phyloP scores from a whole-genome alignment of 169 alveolate species.

The Babesia bovis region DNA sequence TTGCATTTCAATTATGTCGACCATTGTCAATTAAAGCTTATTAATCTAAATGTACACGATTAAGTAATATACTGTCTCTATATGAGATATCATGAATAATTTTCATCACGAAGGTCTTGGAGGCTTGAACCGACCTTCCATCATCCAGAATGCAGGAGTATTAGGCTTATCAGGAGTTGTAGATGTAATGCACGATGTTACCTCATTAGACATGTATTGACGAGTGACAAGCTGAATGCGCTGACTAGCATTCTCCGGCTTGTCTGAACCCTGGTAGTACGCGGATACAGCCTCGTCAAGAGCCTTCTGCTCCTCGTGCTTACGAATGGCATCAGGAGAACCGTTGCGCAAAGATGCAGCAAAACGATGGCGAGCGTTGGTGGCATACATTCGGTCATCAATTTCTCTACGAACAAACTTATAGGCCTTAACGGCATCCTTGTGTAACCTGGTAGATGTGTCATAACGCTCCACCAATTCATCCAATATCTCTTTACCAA shows the following conservation, averaged over 20 bases:
- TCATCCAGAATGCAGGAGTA: constrained; percentile 62
- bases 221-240: constrained; percentile 28
- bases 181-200: neutral
- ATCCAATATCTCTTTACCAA: constrained; percentile 23
- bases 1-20: no score
- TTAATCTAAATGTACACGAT: no score
- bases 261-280: constrained; percentile 16
- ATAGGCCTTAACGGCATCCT: constrained; percentile 48
- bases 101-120: constrained; percentile 1
- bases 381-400: neutral
- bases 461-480: constrained; percentile 22
- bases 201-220: constrained; percentile 29
- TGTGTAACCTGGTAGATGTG: constrained; percentile 3
- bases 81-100: neutral
- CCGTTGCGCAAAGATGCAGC: neutral
- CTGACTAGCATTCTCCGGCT: neutral
- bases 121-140: constrained; percentile 65
- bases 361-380: constrained; percentile 17
- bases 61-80: neutral
- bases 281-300: constrained; percentile 1
- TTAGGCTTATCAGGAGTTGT: constrained; percentile 56
- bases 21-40: no score
- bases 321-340: constrained; percentile 8
- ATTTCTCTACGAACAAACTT: constrained; percentile 14
- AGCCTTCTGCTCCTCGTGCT: constrained; percentile 26